phyloP scores from a whole-genome alignment of 108 stramenopile genomes.

The Pseudonitzschia multiseries region DNA sequence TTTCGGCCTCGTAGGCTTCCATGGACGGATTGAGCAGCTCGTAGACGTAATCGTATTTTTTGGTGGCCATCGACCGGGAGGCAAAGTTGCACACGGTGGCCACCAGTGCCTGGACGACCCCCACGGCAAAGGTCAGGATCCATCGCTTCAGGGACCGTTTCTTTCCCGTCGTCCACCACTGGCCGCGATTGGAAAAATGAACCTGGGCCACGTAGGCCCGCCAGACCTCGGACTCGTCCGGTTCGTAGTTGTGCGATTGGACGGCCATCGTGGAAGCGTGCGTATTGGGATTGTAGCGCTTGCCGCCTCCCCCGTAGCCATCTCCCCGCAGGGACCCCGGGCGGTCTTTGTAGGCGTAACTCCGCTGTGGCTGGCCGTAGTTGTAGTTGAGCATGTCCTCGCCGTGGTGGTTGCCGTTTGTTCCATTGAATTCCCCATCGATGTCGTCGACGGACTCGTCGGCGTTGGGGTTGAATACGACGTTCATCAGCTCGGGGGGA shows the following conservation, averaged over 20 bases:
- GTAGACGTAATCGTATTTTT: conserved; percentile 77
- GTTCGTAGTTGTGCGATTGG: conserved; percentile 88
- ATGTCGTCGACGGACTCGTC: not conserved
- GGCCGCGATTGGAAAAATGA: conserved; percentile 82
- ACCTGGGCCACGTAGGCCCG: conserved; percentile 79
- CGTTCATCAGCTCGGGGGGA: conserved; percentile 37
- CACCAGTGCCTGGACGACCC: conserved; percentile 75
- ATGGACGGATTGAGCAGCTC: conserved; percentile 47
- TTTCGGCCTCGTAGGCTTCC: conserved; percentile 5
- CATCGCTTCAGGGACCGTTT: conserved; percentile 76
- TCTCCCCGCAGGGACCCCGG: conserved; percentile 43
- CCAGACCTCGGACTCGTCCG: conserved; percentile 89
- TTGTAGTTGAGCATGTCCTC: not conserved
- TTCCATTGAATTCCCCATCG: not conserved
- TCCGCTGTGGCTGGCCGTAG: conserved; percentile 1
- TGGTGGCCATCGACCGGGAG: conserved; percentile 40
- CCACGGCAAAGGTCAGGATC: conserved; percentile 79
- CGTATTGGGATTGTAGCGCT: conserved; percentile 29
- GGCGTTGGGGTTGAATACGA: conserved; percentile 29
- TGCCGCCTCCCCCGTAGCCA: conserved; percentile 65
- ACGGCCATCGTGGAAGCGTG: conserved; percentile 20
- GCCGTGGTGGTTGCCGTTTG: not conserved
- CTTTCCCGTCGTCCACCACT: conserved; percentile 92
- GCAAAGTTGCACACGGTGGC: conserved; percentile 68
- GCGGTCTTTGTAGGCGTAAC: conserved; percentile 16